Conservation (phyloP, 257 asterid species). For the Lithospermum erythrorhizon region DNA sequence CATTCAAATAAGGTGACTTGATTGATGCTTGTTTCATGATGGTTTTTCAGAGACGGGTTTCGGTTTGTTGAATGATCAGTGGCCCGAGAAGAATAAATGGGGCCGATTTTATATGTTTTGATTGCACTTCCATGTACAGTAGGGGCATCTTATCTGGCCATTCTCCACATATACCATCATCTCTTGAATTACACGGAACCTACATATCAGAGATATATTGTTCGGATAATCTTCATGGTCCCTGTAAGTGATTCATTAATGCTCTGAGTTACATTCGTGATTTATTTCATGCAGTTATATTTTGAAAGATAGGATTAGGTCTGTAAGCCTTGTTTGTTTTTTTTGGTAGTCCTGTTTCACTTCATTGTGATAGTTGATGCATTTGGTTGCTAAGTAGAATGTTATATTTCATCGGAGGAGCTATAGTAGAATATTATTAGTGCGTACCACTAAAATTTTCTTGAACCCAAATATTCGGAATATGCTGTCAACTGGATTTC, state of each 20-base stretch:
- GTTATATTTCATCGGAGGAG: no score
- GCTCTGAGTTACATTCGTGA: not conserved
- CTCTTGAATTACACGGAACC: slow-evolving; percentile 22
- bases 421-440: no score
- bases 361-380: not conserved
- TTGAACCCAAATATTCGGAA: no score
- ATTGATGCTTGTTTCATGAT: not conserved
- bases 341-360: not conserved
- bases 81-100: slow-evolving; percentile 25
- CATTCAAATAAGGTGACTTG: not conserved
- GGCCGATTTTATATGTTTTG: slow-evolving; percentile 49
- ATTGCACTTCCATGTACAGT: slow-evolving; percentile 63
- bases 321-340: not conserved
- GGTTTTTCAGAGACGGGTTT: not conserved
- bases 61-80: not conserved
- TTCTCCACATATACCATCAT: slow-evolving; percentile 53
- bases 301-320: not conserved
- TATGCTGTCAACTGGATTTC: no score
- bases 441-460: not conserved
- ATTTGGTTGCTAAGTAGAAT: no score
- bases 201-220: slow-evolving; percentile 19
- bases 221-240: slow-evolving; percentile 24
- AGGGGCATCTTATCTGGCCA: slow-evolving; percentile 53
- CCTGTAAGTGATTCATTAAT: slow-evolving; percentile 12
- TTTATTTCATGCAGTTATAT: not conserved